Conservation (phyloP, 805 yeast genomes). For the Schwanniomyces polymorphus region DNA sequence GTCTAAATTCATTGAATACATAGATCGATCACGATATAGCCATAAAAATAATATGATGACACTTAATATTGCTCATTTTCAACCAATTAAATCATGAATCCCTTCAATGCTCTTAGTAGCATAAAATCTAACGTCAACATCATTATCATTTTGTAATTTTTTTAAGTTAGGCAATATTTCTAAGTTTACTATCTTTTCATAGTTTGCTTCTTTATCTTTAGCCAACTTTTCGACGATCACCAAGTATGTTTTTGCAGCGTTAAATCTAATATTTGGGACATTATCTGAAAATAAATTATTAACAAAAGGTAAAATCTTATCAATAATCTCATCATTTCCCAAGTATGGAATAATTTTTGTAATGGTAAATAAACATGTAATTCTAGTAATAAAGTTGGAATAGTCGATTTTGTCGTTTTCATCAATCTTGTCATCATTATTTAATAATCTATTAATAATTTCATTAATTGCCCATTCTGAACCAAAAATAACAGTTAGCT, state of each 20-base stretch:
- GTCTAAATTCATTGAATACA: neutral
- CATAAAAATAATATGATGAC: neutral
- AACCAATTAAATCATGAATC: slow-evolving; percentile 14
- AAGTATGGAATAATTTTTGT: slow-evolving; percentile 80
- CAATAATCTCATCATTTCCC: slow-evolving; percentile 51
- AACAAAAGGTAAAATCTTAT: slow-evolving; percentile 77
- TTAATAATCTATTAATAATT: slow-evolving; percentile 73
- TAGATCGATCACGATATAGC: neutral
- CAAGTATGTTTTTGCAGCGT: slow-evolving; percentile 83
- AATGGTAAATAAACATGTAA: slow-evolving; percentile 86
- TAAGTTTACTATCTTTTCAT: slow-evolving; percentile 26
- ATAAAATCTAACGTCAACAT: slow-evolving; percentile 86
- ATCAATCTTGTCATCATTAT: slow-evolving; percentile 21
- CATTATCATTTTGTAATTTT: slow-evolving; percentile 67
- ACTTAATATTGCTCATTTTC: neutral
- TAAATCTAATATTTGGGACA: slow-evolving; percentile 94
- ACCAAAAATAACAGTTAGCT: slow-evolving; percentile 84
- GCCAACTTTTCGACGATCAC: slow-evolving; percentile 55
- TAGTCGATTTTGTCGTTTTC: slow-evolving; percentile 44
- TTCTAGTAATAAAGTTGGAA: slow-evolving; percentile 83
- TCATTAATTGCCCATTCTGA: slow-evolving; percentile 89
- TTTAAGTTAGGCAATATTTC: slow-evolving; percentile 67
- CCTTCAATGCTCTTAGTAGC: slow-evolving; percentile 58
- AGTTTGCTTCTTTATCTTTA: slow-evolving; percentile 17
- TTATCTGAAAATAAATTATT: slow-evolving; percentile 69